Conservation (phyloP, 176 grass and related monocot species). For the Oryza punctata region DNA sequence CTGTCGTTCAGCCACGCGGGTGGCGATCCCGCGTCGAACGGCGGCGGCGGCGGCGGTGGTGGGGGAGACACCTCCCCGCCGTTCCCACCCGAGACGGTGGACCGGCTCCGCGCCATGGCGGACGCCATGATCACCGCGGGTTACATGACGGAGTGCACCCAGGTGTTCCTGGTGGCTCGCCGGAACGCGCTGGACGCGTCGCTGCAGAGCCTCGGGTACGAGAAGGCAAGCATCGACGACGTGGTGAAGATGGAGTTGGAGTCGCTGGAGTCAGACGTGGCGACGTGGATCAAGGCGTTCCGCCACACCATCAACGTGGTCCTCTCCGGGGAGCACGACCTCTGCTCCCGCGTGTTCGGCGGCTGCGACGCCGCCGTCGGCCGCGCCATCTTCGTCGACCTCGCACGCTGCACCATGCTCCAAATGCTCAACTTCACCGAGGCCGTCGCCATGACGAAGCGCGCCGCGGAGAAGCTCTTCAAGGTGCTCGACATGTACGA, state of each 20-base stretch:
- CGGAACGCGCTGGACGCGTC: constrained; percentile 66
- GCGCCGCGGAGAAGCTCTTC: constrained; percentile 88
- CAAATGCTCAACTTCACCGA: constrained; percentile 77
- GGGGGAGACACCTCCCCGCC: constrained; percentile 6
- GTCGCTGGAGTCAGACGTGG: constrained; percentile 63
- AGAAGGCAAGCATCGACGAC: constrained; percentile 75
- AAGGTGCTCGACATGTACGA: constrained; percentile 98
- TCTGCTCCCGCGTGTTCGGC: constrained; percentile 60
- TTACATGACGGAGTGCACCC: constrained; percentile 77
- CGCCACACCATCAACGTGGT: constrained; percentile 44
- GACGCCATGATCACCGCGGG: constrained; percentile 55
- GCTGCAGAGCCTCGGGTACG: constrained; percentile 68
- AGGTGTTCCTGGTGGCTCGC: constrained; percentile 68
- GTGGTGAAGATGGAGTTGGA: constrained; percentile 85
- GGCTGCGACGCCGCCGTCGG: neutral
- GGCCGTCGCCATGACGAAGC: constrained; percentile 71
- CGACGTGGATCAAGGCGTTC: constrained; percentile 77
- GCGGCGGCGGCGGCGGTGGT: neutral
- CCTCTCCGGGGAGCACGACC: constrained; percentile 62
- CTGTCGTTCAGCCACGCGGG: constrained; percentile 49
- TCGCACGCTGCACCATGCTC: constrained; percentile 50
- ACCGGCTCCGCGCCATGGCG: constrained; percentile 57
- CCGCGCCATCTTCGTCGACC: constrained; percentile 49
- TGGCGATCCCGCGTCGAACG: constrained; percentile 28
- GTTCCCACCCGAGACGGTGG: constrained; percentile 52